Percentiles rank a stretch among this genome's conserved stretches.
Conservation (phyloP, 2,329 filamentous ascomycete genomes). For the Alternaria atra region DNA sequence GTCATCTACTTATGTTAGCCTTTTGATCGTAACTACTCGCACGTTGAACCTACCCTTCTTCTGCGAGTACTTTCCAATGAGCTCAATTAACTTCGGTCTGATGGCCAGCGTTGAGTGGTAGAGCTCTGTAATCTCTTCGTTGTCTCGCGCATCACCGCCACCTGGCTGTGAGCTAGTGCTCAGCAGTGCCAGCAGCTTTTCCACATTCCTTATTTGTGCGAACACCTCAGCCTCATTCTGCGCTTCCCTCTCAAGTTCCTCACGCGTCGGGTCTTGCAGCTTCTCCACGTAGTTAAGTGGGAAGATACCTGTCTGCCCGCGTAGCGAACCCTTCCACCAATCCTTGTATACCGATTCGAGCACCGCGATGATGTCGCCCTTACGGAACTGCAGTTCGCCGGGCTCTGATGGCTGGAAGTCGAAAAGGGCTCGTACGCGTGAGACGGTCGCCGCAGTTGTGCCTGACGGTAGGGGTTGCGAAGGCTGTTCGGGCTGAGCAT, state of each 20-base stretch:
- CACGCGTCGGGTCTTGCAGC: conserved; percentile 88
- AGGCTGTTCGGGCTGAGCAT: conserved; percentile 51
- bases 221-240: conserved; percentile 91
- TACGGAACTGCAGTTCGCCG: conserved; percentile 94
- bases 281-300: conserved; percentile 99
- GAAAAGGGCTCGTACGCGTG: conserved; percentile 89
- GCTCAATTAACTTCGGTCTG: conserved; percentile 93
- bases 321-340: conserved; percentile 97
- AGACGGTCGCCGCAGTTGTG: conserved; percentile 95
- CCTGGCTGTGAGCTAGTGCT: conserved; percentile 73
- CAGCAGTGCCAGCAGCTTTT: conserved; percentile 84
- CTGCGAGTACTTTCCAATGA: conserved; percentile 99
- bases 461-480: conserved; percentile 74
- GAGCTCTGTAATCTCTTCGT: conserved; percentile 90
- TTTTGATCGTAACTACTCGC: neutral
- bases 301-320: conserved; percentile 96
- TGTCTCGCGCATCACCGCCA: conserved; percentile 78
- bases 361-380: conserved; percentile 96
- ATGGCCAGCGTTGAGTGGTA: conserved; percentile 96
- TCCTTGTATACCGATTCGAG: conserved; percentile 98
- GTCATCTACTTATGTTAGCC: conserved; percentile 71
- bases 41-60: conserved; percentile 78
- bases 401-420: conserved; percentile 95
- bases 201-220: conserved; percentile 78
- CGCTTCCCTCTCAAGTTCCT: conserved; percentile 93